Evolutionary conservation across 345 rosid genomes (phyloP), one percentile per base, ranked within the genome.

Genomic region (Cochlearia excelsa): DNA sequence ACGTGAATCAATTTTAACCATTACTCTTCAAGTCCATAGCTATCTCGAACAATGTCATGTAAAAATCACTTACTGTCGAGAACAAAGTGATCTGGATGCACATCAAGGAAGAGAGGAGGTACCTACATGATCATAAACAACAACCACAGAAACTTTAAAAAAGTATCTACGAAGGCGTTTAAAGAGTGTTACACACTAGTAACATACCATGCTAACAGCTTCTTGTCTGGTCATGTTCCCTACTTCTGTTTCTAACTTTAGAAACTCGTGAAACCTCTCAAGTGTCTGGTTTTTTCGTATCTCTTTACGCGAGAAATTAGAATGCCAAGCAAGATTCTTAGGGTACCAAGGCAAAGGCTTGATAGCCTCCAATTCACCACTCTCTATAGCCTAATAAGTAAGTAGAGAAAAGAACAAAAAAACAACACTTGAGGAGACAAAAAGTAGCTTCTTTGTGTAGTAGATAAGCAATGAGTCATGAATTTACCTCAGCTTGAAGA

Each of bases 201-300:
- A 29, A 29, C 89, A 63, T 75, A 93, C 97, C 95, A 89, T 93
- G 83, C 99, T 89, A 59, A 89, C 99, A 54, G 99, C 88, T 74
- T 89, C 96, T 73, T 93, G 99, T 69, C 99, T 81, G 43, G 92
- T 93, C 63, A 93, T 87, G 77, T 89, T 93, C 62, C 97, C 97
- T 30, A 80, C 82, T 81, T 93, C 99, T 74, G 89, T 87, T 80
- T 87, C 97, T 53, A 89, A 81, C 83, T 93, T 89, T 46, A 93
- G 64, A 72, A 93, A 93, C 79, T 87, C 87, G 69, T 93, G 99
- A 70, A 89, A 93, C 99, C 92, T 89, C 76, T 89, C 95, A 66
- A 93, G 97, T 5, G 80, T 78, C 75, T 84, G 86, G 74, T 84
- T 89, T 68, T 93, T 89, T 59, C 99, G 77, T 70, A 89, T 81